Percentiles rank a stretch among this genome's conserved stretches.
Conservation (phyloP, 1,139 yeast species). For the Suhomyces wounanorum region DNA sequence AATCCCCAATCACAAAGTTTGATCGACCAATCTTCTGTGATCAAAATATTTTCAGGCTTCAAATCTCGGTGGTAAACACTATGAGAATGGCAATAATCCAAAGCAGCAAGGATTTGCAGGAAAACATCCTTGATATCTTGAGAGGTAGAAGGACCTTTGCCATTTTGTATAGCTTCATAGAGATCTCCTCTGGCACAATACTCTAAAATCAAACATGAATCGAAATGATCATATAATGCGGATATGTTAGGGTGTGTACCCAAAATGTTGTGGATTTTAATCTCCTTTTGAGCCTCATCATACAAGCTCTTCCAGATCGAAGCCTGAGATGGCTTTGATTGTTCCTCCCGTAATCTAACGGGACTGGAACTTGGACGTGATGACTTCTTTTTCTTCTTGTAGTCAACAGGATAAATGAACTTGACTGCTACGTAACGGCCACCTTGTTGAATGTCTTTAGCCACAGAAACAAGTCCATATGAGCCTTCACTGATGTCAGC, state of each 20-base stretch:
- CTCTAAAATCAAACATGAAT: constrained; percentile 78
- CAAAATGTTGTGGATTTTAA: constrained; percentile 67
- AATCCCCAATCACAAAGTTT: constrained; percentile 92
- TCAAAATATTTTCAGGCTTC: constrained; percentile 85
- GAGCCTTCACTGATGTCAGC: constrained; percentile 90
- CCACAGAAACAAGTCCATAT: constrained; percentile 87
- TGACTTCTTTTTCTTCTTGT: constrained; percentile 27
- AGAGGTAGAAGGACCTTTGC: constrained; percentile 77
- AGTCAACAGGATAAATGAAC: constrained; percentile 61
- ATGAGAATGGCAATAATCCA: constrained; percentile 71
- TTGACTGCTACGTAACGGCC: constrained; percentile 77
- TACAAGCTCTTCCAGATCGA: constrained; percentile 39
- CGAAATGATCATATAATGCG: constrained; percentile 72
- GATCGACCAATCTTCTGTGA: constrained; percentile 76
- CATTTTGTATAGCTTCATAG: constrained; percentile 87
- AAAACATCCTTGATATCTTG: constrained; percentile 75
- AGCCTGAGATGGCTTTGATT: constrained; percentile 18
- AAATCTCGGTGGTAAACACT: constrained; percentile 85
- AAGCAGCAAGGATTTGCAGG: constrained; percentile 73
- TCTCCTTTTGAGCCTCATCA: constrained; percentile 78
- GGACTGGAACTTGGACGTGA: constrained; percentile 41
- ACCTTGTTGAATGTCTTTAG: constrained; percentile 60
- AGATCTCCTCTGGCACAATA: constrained; percentile 91
- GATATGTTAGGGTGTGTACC: constrained; percentile 70
- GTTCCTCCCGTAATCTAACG: constrained; percentile 30